Evolutionary conservation across 495 filamentous ascomycete genomes (phyloP).

Genomic region (Aspergillus kassunensis): DNA sequence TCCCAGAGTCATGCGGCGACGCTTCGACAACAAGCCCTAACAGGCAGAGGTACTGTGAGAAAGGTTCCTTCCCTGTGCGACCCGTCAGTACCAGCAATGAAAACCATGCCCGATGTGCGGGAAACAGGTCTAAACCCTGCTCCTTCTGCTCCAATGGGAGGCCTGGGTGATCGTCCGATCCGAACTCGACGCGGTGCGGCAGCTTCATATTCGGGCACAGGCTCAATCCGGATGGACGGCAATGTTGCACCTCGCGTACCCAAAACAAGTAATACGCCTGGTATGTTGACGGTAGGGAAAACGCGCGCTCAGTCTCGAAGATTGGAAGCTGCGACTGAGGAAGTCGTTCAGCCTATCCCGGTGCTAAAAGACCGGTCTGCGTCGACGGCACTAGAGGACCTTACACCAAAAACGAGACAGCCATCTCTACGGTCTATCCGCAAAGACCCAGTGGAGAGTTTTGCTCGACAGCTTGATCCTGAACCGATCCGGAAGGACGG

Average conservation of each 20-base stretch:
- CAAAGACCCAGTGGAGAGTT: conserved; percentile 7
- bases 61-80: conserved; percentile 32
- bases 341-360: conserved; percentile 5
- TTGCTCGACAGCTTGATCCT: background rate
- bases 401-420: conserved; percentile 9
- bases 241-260: conserved; percentile 24
- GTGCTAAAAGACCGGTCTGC: conserved; percentile 23
- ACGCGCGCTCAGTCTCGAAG: conserved; percentile 45
- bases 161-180: conserved; percentile 43
- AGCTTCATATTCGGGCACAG: conserved; percentile 33
- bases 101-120: conserved; percentile 18
- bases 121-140: conserved; percentile 14
- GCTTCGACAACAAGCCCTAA: conserved; percentile 42
- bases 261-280: conserved; percentile 31
- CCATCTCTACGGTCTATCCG: conserved; percentile 3
- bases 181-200: conserved; percentile 36
- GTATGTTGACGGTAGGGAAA: conserved; percentile 40
- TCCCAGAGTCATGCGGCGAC: conserved; percentile 46
- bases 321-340: conserved; percentile 34
- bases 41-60: conserved; percentile 27
- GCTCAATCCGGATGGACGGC: conserved; percentile 28
- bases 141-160: conserved; percentile 24
- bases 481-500: conserved; percentile 4
- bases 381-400: conserved; percentile 22
- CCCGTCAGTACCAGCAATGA: conserved; percentile 13